Evolutionary conservation across 2,329 filamentous ascomycete species (phyloP), one percentile per base, ranked within the genome.

Genomic region (Paecilomyces formosus): DNA sequence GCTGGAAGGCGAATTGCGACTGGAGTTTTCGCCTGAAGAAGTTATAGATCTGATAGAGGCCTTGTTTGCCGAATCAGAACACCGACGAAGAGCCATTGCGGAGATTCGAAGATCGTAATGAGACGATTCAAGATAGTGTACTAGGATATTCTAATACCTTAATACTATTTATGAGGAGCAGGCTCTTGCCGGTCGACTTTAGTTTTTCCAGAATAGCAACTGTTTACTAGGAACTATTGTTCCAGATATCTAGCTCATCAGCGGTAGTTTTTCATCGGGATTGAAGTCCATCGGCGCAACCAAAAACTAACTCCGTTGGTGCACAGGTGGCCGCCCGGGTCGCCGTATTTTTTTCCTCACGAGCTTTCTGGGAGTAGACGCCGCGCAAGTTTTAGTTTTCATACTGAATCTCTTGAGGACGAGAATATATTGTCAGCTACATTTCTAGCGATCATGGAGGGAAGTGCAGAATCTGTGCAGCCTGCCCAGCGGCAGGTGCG

Each of bases 21-120:
- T 86, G 57, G 85, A 87, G 66, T 87, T 87, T 72, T 79, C 79
- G 24, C 75, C 76, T 2, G 83, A 85, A 33, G 85, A 88, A 67
- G 80, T 88, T 8, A 76, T 85, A 13, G 85, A 87, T 65, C 66
- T 88, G 68, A 83, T 88, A 55, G 78, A 84, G 69, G 85, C 85
- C 18, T 70, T 88, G 35, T 88, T 88, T 70, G 84, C 85, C 18
- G 85, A 87, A 63, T 84, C 81, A 62, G 80, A 83, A 35, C 76
- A 85, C 66, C 74, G 85, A 58, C 77, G 82, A 61, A 78, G 76
- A 66, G 82, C 84, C 2, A 84, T 87, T 64, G 74, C 74, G 45
- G 83, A 85, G 60, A 85, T 87, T 58, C 74, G 75, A 62, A 74
- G 74, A 55, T 66, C 66, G 7, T 65, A 69, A 13, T 59, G 66